These are phyloP conservation scores for Colletotrichum filicis DNA, from an alignment of 2,329 filamentous ascomycete species.

Conservation along the genomic window DNA sequence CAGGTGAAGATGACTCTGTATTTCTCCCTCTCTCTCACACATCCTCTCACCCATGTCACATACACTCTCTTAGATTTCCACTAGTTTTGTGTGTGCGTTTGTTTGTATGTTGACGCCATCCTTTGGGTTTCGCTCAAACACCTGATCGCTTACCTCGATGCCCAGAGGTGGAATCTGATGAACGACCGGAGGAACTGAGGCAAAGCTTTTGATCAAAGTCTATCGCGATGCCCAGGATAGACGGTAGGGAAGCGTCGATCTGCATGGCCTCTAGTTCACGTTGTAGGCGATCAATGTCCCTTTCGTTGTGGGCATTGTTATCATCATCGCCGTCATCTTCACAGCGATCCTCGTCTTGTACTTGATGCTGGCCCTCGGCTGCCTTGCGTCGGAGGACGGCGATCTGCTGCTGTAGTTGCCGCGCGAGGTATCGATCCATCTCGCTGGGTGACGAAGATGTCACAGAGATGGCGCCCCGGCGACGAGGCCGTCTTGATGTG, in stretches of 20 bases:
- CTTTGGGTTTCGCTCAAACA: neutral
- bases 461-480: slow-evolving; percentile 30
- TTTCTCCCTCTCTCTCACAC: neutral
- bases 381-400: slow-evolving; percentile 13
- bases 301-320: neutral
- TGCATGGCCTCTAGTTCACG: slow-evolving; percentile 25
- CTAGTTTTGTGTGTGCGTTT: neutral
- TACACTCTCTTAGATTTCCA: neutral
- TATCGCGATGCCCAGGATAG: slow-evolving; percentile 16
- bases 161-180: slow-evolving; percentile 8
- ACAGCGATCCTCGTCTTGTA: neutral
- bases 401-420: slow-evolving; percentile 30
- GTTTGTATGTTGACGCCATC: neutral
- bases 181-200: slow-evolving; percentile 12
- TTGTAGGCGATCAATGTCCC: slow-evolving; percentile 11
- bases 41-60: neutral
- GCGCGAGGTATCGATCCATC: slow-evolving; percentile 20
- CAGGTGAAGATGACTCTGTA: neutral
- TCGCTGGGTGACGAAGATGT: slow-evolving; percentile 14
- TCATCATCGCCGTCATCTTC: neutral
- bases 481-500: slow-evolving; percentile 1
- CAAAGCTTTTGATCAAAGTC: slow-evolving; percentile 25
- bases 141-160: slow-evolving; percentile 4
- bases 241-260: slow-evolving; percentile 25
- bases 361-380: neutral